phyloP scores from a whole-genome alignment of 495 filamentous ascomycete genomes.

The Podospora anserina region DNA sequence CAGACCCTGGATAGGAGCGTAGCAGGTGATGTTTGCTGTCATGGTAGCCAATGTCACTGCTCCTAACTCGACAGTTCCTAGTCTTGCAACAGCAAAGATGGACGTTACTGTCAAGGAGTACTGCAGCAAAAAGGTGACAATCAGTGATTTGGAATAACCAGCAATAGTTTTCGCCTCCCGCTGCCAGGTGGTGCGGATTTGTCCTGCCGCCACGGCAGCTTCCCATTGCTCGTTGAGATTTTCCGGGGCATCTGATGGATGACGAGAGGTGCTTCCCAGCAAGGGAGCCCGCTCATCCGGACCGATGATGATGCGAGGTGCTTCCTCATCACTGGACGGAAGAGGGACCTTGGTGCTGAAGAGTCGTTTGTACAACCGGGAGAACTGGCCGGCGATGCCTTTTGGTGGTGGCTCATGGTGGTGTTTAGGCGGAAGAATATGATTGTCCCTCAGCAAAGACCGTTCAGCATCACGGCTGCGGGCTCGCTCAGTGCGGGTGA shows the following conservation, averaged over 20 bases:
- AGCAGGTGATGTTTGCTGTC: conserved; percentile 74
- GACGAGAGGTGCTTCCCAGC: conserved; percentile 21
- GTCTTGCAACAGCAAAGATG: conserved; percentile 64
- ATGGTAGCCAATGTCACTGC: conserved; percentile 64
- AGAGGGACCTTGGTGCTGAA: conserved; percentile 48
- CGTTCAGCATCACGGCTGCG: conserved; percentile 68
- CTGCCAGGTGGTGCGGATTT: conserved; percentile 81
- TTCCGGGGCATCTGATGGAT: conserved; percentile 25
- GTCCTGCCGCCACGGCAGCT: conserved; percentile 68
- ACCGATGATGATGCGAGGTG: conserved; percentile 27
- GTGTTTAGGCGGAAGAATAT: conserved; percentile 65
- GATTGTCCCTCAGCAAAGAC: conserved; percentile 71
- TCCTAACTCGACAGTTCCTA: conserved; percentile 62
- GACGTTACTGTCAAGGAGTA: conserved; percentile 70
- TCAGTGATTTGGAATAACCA: conserved; percentile 57
- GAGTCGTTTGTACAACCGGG: conserved; percentile 38
- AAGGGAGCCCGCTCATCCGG: conserved; percentile 43
- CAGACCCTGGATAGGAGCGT: conserved; percentile 68
- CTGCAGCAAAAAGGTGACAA: conserved; percentile 69
- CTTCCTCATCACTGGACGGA: conserved; percentile 33
- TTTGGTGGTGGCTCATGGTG: conserved; percentile 23
- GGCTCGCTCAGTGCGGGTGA: conserved; percentile 61
- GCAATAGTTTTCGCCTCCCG: conserved; percentile 69
- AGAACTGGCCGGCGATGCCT: conserved; percentile 17
- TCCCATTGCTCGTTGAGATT: conserved; percentile 66